Evolutionary conservation across 106 monocot species (phyloP).

Genomic region (Apostasia shenzhenica): DNA sequence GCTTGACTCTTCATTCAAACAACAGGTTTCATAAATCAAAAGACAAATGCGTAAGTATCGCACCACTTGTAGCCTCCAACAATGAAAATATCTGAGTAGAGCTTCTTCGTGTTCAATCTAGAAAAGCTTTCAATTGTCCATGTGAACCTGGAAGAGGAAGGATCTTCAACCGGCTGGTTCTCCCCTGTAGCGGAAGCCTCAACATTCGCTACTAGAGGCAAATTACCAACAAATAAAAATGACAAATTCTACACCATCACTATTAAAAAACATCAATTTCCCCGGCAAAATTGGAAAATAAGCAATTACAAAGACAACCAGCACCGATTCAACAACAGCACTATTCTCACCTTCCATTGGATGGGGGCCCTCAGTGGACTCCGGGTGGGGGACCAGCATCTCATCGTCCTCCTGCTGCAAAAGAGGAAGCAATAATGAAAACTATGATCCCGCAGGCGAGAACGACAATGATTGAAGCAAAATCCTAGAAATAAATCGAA

Average conservation of each 20-base stretch:
- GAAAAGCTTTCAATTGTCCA: conserved; percentile 94
- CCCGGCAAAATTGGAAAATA: not conserved
- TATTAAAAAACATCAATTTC: not conserved
- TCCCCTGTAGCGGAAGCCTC: conserved; percentile 54
- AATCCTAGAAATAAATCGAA: conserved; percentile 5
- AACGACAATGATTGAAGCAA: conserved; percentile 6
- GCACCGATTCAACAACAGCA: not conserved
- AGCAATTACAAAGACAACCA: conserved; percentile 2
- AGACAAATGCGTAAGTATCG: not conserved
- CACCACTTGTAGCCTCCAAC: conserved; percentile 94
- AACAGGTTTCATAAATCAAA: too few species aligned
- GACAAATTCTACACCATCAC: not conserved
- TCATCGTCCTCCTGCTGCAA: conserved; percentile 46
- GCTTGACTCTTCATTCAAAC: not conserved
- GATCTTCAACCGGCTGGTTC: conserved; percentile 79
- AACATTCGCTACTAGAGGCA: conserved; percentile 34
- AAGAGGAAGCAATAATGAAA: conserved; percentile 11
- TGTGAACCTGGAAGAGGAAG: conserved; percentile 66
- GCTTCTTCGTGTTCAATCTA: conserved; percentile 84
- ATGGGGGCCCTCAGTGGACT: conserved; percentile 31
- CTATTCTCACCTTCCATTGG: conserved; percentile 37
- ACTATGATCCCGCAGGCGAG: conserved; percentile 24
- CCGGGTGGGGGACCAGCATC: conserved; percentile 42
- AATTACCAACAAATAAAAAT: conserved; percentile 6
- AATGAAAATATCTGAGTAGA: conserved; percentile 75